Conservation (phyloP, 1,139 yeast species). For the Yarrowia galli region DNA sequence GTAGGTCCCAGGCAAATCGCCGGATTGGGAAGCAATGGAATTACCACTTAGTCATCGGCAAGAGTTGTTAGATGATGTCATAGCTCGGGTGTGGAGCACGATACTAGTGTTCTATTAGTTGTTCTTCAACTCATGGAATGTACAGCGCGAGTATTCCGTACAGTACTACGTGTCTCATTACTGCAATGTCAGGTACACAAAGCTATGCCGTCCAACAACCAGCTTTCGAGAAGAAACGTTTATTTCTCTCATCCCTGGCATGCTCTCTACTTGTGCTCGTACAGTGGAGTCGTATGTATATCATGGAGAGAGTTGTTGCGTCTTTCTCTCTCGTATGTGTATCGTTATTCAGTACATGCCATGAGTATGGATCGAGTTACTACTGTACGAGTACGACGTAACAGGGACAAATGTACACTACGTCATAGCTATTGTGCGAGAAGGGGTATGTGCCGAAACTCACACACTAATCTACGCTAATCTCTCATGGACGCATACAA, state of each 20-base stretch:
- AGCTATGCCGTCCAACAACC: no score
- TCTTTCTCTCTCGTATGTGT: not conserved
- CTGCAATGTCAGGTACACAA: no score
- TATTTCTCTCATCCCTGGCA: not conserved
- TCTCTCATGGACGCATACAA: not conserved
- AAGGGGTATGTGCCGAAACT: no score
- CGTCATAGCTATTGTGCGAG: no score
- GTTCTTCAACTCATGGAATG: no score
- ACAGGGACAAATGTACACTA: no score
- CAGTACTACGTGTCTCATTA: no score
- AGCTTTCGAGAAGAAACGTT: not conserved
- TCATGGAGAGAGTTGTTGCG: no score
- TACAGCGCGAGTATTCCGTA: no score
- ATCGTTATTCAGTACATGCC: not conserved
- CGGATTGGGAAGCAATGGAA: conserved; percentile 20
- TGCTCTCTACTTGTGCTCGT: not conserved
- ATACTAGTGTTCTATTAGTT: not conserved
- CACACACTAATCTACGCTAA: not conserved
- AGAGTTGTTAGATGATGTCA: not conserved
- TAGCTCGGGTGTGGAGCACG: not conserved
- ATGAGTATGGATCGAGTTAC: no score
- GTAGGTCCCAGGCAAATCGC: conserved; percentile 33
- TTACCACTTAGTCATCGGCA: not conserved
- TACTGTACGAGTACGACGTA: no score
- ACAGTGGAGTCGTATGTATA: no score